Base-by-base conservation (phyloP, 805 yeast species). In the Spathaspora sp. region DNA sequence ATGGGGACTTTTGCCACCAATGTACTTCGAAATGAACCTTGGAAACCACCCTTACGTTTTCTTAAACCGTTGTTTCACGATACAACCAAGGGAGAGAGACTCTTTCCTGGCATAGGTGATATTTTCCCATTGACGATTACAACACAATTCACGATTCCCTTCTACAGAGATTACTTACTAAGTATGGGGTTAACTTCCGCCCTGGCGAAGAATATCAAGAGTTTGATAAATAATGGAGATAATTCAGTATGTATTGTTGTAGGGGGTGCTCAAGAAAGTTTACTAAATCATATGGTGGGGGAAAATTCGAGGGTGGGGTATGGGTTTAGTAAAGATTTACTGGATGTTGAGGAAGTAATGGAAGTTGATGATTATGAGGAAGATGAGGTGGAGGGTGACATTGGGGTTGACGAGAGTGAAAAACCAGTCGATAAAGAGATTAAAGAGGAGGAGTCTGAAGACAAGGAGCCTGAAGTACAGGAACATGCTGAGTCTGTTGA, bases 211-310 rank as follows among this genome's bases (percentile, higher is more conserved):
- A 90, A 92, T 57, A 87, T 94, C 44, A 69, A 79, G 54, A 77
- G 84, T 23, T 74, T 89, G 26, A 75, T 94, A 46, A 68, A 65
- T 49, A 79, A 82, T 52, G 78, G 78, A 14, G 82, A 86, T 56
- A 85, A 82, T 58, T 87, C 96, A 2, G 86, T 92, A 11, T 87
- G 93, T 55, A 85, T 94, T 52, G 98, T 94, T 1, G 85, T 94
- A 20, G 99, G 99, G 2, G 99, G 99, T 0, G 98, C 98, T 0
- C 87, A 90, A 53, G 99, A 94, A 62, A 83, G 96, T 1, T 72
- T 94, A 38, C 65, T 89, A 26, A 74, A 74, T 54, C 65, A 68
- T 46, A 68, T 71, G 56, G 76, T 74, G 12, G 68, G 72, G 1
- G 56, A 59, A 8, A 56, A 62, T 39, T 60, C 60, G n/a, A 62